These are phyloP conservation scores for Botrytis tulipae DNA, from an alignment of 2,329 filamentous ascomycete species.

Conservation along the genomic window DNA sequence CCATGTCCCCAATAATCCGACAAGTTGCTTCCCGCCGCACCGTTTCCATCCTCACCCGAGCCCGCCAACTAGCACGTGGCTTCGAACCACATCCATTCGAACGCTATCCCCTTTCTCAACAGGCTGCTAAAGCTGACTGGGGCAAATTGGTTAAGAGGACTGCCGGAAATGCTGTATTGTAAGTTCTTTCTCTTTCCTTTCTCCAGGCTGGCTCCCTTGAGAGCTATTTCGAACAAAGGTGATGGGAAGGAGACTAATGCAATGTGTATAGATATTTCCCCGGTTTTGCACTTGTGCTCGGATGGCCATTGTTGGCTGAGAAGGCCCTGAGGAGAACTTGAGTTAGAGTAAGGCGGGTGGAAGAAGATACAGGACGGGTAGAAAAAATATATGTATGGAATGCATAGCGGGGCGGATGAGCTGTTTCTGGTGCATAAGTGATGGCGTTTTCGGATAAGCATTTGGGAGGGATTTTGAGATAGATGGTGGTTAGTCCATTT, in stretches of 20 bases:
- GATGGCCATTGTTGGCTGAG: slow-evolving; percentile 21
- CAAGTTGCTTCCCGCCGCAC: slow-evolving; percentile 11
- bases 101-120: slow-evolving; percentile 11
- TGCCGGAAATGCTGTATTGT: slow-evolving; percentile 14
- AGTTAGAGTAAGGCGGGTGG: background rate
- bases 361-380: background rate
- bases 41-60: slow-evolving; percentile 14
- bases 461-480: background rate
- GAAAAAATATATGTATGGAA: background rate
- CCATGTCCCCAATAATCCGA: slow-evolving; percentile 19
- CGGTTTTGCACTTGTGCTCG: slow-evolving; percentile 15
- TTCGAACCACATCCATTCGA: slow-evolving; percentile 20
- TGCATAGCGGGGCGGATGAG: background rate
- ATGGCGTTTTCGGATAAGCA: slow-evolving; percentile 3
- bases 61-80: slow-evolving; percentile 8
- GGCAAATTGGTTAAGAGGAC: background rate
- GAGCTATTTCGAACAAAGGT: background rate
- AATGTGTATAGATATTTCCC: slow-evolving; percentile 14
- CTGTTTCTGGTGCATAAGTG: background rate
- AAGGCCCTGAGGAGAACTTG: background rate
- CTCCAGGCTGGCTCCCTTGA: background rate
- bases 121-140: slow-evolving; percentile 13
- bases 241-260: background rate
- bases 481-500: background rate
- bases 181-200: background rate